Evolutionary conservation across 2,329 filamentous ascomycete species (phyloP).

Genomic region (Nemania abortiva): DNA sequence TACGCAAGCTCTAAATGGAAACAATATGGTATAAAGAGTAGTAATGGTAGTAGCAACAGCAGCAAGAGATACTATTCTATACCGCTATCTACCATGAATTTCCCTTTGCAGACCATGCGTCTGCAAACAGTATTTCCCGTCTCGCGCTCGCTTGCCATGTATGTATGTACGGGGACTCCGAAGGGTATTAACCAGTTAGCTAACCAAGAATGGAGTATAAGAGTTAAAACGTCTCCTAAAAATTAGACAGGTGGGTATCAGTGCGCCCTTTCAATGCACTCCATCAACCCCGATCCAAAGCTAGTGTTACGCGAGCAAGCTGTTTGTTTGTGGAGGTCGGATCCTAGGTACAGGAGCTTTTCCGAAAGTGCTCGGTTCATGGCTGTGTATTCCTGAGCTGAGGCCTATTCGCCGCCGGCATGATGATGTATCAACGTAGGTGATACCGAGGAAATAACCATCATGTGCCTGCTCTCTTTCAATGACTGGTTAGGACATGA

Average conservation of each 20-base stretch:
- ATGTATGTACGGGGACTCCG: neutral
- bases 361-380: too few species aligned
- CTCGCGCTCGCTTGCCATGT: slow-evolving; percentile 6
- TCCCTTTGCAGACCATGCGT: slow-evolving; percentile 5
- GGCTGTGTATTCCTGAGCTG: neutral
- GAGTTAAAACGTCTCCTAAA: slow-evolving; percentile 8
- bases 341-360: neutral
- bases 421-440: neutral
- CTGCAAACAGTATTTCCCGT: neutral
- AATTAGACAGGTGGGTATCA: neutral
- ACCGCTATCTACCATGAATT: neutral
- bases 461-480: neutral
- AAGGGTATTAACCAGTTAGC: slow-evolving; percentile 1
- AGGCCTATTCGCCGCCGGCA: neutral
- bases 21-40: too few species aligned
- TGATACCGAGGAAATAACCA: neutral
- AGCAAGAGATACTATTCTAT: neutral
- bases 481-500: neutral
- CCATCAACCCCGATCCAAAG: neutral
- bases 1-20: neutral
- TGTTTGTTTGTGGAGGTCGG: neutral
- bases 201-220: slow-evolving; percentile 14
- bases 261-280: slow-evolving; percentile 1
- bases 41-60: neutral
- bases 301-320: slow-evolving; percentile 1